phyloP scores from a whole-genome alignment of 208 protist genomes.

The Eutreptiella sp. region DNA sequence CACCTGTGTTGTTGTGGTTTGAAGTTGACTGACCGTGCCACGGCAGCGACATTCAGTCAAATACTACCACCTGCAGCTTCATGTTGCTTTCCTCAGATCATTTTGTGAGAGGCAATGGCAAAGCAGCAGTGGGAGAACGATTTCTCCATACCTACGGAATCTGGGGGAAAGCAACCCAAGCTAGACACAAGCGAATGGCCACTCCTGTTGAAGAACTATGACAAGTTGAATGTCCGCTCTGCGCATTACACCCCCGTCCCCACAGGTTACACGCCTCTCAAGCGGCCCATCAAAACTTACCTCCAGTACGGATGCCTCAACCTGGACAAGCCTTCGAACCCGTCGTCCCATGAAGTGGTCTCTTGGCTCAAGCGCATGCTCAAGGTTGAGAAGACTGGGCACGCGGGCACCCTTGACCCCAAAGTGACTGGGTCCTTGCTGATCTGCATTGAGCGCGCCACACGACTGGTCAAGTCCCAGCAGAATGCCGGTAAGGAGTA shows the following conservation, averaged over 20 bases:
- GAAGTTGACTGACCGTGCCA: too few species aligned
- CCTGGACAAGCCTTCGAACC: conserved; percentile 99
- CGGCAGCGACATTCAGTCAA: too few species aligned
- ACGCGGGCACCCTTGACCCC: conserved; percentile 98
- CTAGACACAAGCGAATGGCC: conserved; percentile 92
- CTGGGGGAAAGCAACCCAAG: conserved; percentile 44
- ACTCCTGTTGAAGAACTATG: conserved; percentile 97
- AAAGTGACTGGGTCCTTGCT: conserved; percentile 98
- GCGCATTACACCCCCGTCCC: conserved; percentile 94
- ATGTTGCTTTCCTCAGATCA: too few species aligned
- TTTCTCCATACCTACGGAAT: conserved; percentile 57
- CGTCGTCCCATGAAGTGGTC: conserved; percentile 99
- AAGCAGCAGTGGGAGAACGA: conserved; percentile 69
- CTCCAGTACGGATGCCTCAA: conserved; percentile 99
- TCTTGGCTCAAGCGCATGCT: conserved; percentile 99
- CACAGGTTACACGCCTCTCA: conserved; percentile 91
- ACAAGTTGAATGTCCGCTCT: conserved; percentile 94
- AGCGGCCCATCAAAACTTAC: conserved; percentile 93
- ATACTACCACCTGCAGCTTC: too few species aligned
- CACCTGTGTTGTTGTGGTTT: too few species aligned
- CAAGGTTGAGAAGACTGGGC: conserved; percentile 97
- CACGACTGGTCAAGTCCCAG: conserved; percentile 99
- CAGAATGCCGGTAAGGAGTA: conserved; percentile 99
- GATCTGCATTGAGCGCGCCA: conserved; percentile 98
- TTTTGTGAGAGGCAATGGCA: conserved; percentile 42